Conservation (phyloP, 179 eudicot species). For the Silene noctiflora region DNA sequence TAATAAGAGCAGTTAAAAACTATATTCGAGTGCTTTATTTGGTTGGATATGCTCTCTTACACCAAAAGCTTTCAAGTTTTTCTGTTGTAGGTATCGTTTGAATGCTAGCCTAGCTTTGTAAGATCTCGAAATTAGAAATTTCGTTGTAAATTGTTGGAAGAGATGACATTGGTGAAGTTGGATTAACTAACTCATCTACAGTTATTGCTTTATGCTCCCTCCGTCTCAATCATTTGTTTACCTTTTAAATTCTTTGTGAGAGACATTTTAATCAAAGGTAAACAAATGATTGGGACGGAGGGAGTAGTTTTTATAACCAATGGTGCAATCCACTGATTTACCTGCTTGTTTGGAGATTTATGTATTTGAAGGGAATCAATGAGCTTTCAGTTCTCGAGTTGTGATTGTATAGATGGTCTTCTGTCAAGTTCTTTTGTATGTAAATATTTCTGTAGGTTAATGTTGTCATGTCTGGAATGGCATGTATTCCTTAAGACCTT, state of each 20-base stretch:
- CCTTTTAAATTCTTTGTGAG: no score
- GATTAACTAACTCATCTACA: background rate
- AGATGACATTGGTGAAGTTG: background rate
- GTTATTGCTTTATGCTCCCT: background rate
- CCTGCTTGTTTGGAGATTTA: background rate
- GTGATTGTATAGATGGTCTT: background rate
- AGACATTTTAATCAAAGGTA: no score
- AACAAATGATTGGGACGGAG: no score
- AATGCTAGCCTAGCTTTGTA: background rate
- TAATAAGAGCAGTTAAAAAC: no score
- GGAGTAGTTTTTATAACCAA: background rate
- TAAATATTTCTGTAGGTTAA: background rate
- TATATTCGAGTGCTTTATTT: background rate
- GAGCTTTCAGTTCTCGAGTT: slow-evolving; percentile 1
- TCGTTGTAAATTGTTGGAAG: background rate
- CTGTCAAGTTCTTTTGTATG: background rate
- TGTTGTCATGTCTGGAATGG: background rate
- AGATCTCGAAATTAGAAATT: background rate
- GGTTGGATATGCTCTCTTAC: background rate
- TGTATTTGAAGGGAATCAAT: background rate
- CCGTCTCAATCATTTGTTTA: no score
- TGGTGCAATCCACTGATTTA: background rate
- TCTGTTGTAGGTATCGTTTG: background rate
- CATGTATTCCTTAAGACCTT: background rate
- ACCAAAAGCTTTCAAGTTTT: background rate